Evolutionary conservation across 176 grass and related monocot species (phyloP).

Genomic region (Saccharum spontaneum): DNA sequence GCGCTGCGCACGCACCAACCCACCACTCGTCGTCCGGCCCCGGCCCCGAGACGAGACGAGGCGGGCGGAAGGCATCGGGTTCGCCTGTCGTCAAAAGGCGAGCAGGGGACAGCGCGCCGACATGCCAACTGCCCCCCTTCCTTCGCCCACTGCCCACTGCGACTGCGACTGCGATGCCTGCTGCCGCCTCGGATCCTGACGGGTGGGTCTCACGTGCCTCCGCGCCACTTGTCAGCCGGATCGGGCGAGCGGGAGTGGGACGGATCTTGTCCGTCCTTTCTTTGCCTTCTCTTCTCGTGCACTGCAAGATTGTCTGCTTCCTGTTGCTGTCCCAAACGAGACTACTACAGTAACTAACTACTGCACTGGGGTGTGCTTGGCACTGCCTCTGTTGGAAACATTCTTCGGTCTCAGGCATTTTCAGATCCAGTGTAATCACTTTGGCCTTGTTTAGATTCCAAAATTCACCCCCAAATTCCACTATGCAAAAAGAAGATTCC

Average conservation of each 20-base stretch:
- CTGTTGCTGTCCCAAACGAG: neutral
- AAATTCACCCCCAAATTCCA: too few species aligned
- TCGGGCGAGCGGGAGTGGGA: neutral
- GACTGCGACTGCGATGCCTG: neutral
- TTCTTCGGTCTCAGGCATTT: neutral
- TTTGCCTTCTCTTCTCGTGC: conserved; percentile 26
- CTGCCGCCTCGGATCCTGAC: conserved; percentile 3
- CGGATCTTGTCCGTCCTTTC: neutral
- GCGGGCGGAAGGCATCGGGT: conserved; percentile 14
- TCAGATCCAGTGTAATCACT: neutral
- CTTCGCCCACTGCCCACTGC: neutral
- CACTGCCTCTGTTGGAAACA: neutral
- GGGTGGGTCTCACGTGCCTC: conserved; percentile 22
- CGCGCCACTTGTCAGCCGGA: conserved; percentile 18
- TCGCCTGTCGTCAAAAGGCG: conserved; percentile 40
- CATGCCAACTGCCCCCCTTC: conserved; percentile 22
- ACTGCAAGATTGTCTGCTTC: conserved; percentile 19
- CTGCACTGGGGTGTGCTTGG: neutral
- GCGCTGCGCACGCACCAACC: neutral
- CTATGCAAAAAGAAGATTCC: too few species aligned
- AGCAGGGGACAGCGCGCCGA: conserved; percentile 50
- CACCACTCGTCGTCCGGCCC: too few species aligned
- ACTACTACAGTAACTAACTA: too few species aligned
- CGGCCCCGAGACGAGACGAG: too few species aligned
- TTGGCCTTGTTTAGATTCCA: too few species aligned